Conservation (phyloP, 495 filamentous ascomycete genomes). For the Penicillium lividum region DNA sequence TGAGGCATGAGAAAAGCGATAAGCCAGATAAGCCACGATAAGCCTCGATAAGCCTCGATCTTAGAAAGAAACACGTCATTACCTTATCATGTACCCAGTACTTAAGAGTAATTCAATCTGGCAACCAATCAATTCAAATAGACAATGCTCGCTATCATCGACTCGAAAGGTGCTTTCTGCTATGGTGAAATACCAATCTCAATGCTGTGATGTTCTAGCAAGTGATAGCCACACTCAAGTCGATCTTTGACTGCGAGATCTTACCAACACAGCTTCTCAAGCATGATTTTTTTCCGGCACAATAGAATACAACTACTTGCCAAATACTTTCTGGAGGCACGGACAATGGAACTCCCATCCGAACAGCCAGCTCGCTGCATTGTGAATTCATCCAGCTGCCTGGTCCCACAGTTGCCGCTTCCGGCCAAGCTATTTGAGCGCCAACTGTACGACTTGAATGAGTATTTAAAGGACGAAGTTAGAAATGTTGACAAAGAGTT, state of each 20-base stretch:
- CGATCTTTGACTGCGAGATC: too few relatives aligned
- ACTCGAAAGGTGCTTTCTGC: too few relatives aligned
- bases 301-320: neutral
- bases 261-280: neutral
- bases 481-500: neutral
- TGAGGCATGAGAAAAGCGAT: neutral
- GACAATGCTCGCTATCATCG: too few relatives aligned
- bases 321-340: neutral
- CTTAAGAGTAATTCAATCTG: too few relatives aligned
- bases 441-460: neutral
- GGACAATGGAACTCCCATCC: neutral
- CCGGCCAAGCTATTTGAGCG: neutral
- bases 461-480: neutral
- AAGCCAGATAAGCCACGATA: neutral
- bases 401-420: neutral
- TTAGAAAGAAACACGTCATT: too few relatives aligned
- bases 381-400: neutral
- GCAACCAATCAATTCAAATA: neutral
- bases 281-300: neutral
- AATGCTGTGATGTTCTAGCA: too few relatives aligned
- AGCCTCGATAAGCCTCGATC: too few relatives aligned
- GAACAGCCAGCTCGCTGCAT: neutral
- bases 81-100: too few relatives aligned
- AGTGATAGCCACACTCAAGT: too few relatives aligned
- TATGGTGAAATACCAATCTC: too few relatives aligned